phyloP scores from a whole-genome alignment of 371 early-diverging fungal species.

The Syncephalis fuscata region DNA sequence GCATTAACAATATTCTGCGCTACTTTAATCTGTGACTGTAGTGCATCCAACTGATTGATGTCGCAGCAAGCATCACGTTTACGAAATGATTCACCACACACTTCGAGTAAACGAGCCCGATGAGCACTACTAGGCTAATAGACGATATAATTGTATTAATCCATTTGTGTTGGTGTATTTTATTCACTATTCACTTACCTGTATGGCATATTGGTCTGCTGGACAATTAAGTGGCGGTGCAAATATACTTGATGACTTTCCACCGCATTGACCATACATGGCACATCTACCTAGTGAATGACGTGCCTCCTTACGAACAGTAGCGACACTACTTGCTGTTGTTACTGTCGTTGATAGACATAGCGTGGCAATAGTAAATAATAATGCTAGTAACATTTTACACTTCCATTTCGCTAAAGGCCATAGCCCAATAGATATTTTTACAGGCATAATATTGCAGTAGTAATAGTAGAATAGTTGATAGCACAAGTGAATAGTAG shows the following conservation, averaged over 20 bases:
- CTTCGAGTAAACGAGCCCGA: conserved; percentile 26
- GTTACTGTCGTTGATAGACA: no score
- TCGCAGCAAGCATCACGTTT: conserved; percentile 43
- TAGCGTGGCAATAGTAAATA: no score
- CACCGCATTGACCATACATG: conserved; percentile 39
- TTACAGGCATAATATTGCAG: no score
- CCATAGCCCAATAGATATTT: no score
- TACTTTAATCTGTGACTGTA: conserved; percentile 27
- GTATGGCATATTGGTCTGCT: conserved; percentile 23
- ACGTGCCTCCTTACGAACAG: no score
- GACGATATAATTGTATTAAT: neutral
- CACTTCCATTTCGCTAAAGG: no score
- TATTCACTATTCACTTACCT: conserved; percentile 8
- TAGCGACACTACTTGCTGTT: no score
- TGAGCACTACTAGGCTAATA: conserved; percentile 21
- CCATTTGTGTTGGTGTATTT: neutral
- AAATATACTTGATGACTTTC: conserved; percentile 11
- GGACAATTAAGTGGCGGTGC: conserved; percentile 27
- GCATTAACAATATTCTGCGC: conserved; percentile 38
- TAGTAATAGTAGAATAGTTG: no score
- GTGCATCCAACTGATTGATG: conserved; percentile 26
- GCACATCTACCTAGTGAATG: conserved; percentile 24
- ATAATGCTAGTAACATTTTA: no score
- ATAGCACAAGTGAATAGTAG: no score
- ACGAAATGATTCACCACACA: conserved; percentile 35